Percentiles rank a stretch among this genome's conserved stretches.
Conservation (phyloP, 805 yeast species). For the Saccharomycopsis synnaedendra region DNA sequence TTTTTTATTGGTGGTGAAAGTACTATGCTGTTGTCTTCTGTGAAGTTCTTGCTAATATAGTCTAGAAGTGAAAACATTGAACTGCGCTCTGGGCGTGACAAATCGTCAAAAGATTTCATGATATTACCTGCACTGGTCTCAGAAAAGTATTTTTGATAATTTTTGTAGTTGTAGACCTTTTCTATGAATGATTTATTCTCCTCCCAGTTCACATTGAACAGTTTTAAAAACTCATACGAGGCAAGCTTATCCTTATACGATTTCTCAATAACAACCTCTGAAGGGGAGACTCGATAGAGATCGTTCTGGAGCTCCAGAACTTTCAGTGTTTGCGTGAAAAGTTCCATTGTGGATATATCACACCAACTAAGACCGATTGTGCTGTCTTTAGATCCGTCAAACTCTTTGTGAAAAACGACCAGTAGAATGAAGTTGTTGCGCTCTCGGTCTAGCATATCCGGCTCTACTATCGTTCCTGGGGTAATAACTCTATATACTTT, state of each 20-base stretch:
- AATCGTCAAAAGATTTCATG: not conserved
- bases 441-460: conserved; percentile 63
- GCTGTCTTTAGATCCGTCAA: conserved; percentile 28
- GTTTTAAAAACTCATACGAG: not conserved
- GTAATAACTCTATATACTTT: conserved; percentile 73
- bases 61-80: conserved; percentile 8
- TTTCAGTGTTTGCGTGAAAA: conserved; percentile 55
- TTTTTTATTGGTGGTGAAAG: conserved; percentile 59
- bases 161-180: not conserved
- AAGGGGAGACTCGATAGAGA: conserved; percentile 67
- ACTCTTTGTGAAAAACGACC: conserved; percentile 45
- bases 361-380: conserved; percentile 77
- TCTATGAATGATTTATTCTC: not conserved
- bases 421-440: conserved; percentile 62
- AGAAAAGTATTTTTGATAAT: not conserved
- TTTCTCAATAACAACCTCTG: conserved; percentile 58
- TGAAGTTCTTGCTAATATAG: conserved; percentile 12
- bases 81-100: not conserved
- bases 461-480: conserved; percentile 89
- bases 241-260: conserved; percentile 24
- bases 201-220: conserved; percentile 8
- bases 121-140: not conserved
- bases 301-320: conserved; percentile 55
- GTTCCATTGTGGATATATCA: conserved; percentile 76
- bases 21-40: conserved; percentile 25